Percentiles rank a stretch among this genome's conserved stretches.
phyloP scores from a whole-genome alignment of 768 basidiomycete genomes.

The Mycena polygramma region DNA sequence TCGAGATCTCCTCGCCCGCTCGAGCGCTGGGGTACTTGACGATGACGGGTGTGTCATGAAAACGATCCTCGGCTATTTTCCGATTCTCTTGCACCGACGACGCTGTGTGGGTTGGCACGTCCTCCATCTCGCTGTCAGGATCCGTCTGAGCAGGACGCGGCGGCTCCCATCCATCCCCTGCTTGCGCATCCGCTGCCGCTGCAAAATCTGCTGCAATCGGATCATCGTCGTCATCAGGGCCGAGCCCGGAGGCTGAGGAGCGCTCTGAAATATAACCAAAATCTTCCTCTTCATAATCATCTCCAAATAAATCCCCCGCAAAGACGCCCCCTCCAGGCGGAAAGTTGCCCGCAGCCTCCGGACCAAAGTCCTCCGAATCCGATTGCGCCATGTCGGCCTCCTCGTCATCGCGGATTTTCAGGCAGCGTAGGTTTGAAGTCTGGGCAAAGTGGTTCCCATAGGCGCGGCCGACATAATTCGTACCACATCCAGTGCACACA shows the following conservation, averaged over 20 bases:
- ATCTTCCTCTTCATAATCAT: no score
- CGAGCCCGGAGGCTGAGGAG: neutral
- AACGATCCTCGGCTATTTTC: conserved; percentile 14
- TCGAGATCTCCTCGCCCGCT: neutral
- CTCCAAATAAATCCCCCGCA: no score
- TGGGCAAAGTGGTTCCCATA: neutral
- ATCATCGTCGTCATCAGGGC: neutral
- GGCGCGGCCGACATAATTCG: neutral
- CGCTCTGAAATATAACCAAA: no score
- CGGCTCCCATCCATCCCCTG: conserved; percentile 11
- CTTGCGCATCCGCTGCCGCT: neutral
- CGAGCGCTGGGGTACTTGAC: neutral
- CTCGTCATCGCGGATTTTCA: neutral
- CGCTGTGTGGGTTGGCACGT: neutral
- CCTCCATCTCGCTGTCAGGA: neutral
- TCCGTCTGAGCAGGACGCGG: neutral
- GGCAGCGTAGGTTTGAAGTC: neutral
- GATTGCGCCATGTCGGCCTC: neutral
- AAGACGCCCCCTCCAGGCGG: no score
- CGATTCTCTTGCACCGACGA: neutral
- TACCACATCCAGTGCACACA: neutral
- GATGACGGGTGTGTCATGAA: conserved; percentile 11
- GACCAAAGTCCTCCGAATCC: neutral
- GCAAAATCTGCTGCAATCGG: neutral
- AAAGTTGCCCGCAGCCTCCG: neutral